These are phyloP conservation scores for Taxillus chinensis DNA, from an alignment of 164 flowering plant genomes.

Conservation along the genomic window DNA sequence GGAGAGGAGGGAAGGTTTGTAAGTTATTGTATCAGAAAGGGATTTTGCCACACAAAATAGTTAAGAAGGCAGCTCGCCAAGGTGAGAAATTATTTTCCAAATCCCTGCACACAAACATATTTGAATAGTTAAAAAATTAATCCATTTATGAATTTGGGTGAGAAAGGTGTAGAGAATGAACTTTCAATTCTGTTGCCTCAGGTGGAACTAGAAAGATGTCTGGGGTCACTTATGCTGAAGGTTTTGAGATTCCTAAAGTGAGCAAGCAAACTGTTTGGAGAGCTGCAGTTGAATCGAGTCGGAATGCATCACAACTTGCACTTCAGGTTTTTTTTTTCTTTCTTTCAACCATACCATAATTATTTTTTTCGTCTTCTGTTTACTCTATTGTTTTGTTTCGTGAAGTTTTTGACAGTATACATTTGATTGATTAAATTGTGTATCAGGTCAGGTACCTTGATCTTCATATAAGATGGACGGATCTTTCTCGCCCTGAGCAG, in stretches of 20 bases:
- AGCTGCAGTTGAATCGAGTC: constrained; percentile 79
- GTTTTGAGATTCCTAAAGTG: constrained; percentile 64
- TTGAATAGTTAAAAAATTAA: neutral
- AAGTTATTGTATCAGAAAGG: constrained; percentile 61
- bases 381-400: neutral
- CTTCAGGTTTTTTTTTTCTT: constrained; percentile 60
- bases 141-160: neutral
- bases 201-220: constrained; percentile 69
- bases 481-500: constrained; percentile 80
- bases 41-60: constrained; percentile 37
- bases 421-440: constrained; percentile 8
- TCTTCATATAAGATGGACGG: constrained; percentile 75
- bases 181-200: constrained; percentile 16
- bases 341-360: neutral
- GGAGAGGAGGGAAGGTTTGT: constrained; percentile 70
- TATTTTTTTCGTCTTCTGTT: neutral
- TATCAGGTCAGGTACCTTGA: constrained; percentile 86
- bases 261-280: constrained; percentile 78
- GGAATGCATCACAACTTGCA: constrained; percentile 73
- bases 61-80: constrained; percentile 65
- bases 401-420: neutral
- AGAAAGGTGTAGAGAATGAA: neutral
- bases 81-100: constrained; percentile 29
- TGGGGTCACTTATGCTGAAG: constrained; percentile 61
- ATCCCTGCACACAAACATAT: neutral